These are phyloP conservation scores for Phenoliferia sp. DNA, from an alignment of 1,284 basidiomycete species.

Conservation along the genomic window DNA sequence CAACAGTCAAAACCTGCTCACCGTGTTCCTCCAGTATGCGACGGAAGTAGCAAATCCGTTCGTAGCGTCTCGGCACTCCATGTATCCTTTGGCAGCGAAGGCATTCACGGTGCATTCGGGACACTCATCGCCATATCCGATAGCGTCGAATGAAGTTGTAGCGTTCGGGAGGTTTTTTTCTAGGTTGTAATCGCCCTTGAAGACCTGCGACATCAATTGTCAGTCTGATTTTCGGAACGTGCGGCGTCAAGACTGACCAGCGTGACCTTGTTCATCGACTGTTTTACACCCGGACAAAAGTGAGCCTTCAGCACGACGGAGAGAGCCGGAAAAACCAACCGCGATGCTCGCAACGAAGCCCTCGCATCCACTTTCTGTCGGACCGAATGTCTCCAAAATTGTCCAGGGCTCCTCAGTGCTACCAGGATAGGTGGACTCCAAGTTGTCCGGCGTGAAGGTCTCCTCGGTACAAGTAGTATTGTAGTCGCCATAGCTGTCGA, in stretches of 20 bases:
- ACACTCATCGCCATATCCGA: not conserved
- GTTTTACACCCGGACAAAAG: not conserved
- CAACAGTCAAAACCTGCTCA: not conserved
- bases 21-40: not conserved
- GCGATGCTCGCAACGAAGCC: not conserved
- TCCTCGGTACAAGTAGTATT: not conserved
- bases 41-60: not conserved
- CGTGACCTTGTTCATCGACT: not conserved
- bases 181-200: not conserved
- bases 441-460: not conserved
- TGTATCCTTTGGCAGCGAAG: not conserved
- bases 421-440: not conserved
- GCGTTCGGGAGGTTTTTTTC: not conserved
- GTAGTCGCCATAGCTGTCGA: not conserved
- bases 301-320: not conserved
- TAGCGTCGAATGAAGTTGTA: not conserved
- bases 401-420: not conserved
- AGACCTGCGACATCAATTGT: not conserved
- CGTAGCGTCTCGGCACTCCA: not conserved
- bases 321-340: not conserved
- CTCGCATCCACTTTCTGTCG: not conserved
- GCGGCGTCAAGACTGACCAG: not conserved
- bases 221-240: not conserved
- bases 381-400: not conserved
- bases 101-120: not conserved